Percentiles rank a stretch among this genome's conserved stretches.
Conservation (phyloP, 805 yeast species). For the Kodamaea leandrae region DNA sequence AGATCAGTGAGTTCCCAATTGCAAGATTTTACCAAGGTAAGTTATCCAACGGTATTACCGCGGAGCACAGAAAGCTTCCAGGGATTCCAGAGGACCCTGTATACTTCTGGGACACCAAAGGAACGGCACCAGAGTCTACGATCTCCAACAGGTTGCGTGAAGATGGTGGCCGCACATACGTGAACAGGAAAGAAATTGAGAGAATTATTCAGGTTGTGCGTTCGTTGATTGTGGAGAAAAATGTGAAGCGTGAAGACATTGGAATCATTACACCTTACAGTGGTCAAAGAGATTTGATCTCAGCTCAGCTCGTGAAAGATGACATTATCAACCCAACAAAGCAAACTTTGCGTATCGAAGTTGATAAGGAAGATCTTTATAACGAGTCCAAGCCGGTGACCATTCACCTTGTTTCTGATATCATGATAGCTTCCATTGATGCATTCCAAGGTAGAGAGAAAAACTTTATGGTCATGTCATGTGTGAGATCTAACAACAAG, state of each 20-base stretch:
- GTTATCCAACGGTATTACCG: conserved; percentile 59
- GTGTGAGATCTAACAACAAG: conserved; percentile 25
- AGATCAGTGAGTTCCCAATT: conserved; percentile 58
- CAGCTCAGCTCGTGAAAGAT: conserved; percentile 49
- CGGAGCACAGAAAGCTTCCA: conserved; percentile 45
- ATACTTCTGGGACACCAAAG: conserved; percentile 58
- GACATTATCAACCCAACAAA: conserved; percentile 53
- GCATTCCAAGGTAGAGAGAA: conserved; percentile 32
- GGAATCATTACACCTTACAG: conserved; percentile 76
- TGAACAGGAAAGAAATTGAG: conserved; percentile 52
- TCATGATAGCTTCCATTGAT: conserved; percentile 40
- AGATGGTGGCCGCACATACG: conserved; percentile 56
- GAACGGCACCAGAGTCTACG: conserved; percentile 45
- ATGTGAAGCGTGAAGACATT: conserved; percentile 48
- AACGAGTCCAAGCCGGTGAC: conserved; percentile 47
- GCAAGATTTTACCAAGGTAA: conserved; percentile 48
- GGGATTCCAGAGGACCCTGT: conserved; percentile 52
- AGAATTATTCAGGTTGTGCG: conserved; percentile 47
- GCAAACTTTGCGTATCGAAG: conserved; percentile 46
- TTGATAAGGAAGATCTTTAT: conserved; percentile 60
- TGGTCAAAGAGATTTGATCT: conserved; percentile 66
- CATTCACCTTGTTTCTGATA: conserved; percentile 46
- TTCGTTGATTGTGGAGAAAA: conserved; percentile 52
- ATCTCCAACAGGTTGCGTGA: conserved; percentile 48
- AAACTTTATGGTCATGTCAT: conserved; percentile 29